Conservation (phyloP, 768 basidiomycete genomes). For the Rubroboletus satanas region DNA sequence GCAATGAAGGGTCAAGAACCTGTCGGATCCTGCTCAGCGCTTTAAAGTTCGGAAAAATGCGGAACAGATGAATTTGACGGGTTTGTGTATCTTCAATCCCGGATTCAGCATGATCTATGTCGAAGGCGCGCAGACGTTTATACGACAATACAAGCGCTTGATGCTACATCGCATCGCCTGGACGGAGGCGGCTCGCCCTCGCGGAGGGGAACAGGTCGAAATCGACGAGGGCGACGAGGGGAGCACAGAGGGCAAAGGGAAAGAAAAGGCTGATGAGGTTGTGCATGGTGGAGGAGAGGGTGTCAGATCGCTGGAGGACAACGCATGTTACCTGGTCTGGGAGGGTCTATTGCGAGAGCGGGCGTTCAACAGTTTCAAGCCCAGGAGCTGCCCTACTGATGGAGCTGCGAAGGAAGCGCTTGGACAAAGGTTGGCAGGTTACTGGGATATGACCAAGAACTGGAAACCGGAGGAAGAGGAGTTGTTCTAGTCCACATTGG, state of each 20-base stretch:
- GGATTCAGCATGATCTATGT: constrained; percentile 89
- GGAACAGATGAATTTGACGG: constrained; percentile 82
- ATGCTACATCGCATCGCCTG: constrained; percentile 87
- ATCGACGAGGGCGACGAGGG: constrained; percentile 49
- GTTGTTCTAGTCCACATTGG: constrained; percentile 41
- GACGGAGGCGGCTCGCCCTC: constrained; percentile 85
- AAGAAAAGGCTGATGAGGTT: constrained; percentile 34
- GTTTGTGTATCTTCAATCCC: constrained; percentile 88
- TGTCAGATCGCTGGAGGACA: constrained; percentile 65
- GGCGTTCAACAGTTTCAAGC: constrained; percentile 74
- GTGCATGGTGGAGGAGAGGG: constrained; percentile 12
- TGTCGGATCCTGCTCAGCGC: constrained; percentile 88
- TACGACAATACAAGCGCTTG: constrained; percentile 83
- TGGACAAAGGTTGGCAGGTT: constrained; percentile 79
- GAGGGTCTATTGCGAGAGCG: constrained; percentile 85
- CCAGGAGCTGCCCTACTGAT: constrained; percentile 81
- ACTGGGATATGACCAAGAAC: constrained; percentile 95
- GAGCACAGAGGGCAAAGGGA: constrained; percentile 27
- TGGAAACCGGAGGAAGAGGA: constrained; percentile 84
- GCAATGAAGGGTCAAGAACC: constrained; percentile 67
- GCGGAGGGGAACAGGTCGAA: constrained; percentile 70
- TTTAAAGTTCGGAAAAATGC: constrained; percentile 98
- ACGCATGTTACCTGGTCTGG: constrained; percentile 90
- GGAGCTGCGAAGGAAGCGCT: constrained; percentile 79
- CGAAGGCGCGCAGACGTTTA: constrained; percentile 83